Evolutionary conservation across 495 filamentous ascomycete genomes (phyloP), one percentile per base, ranked within the genome.

Genomic region (Cudoniella acicularis): DNA sequence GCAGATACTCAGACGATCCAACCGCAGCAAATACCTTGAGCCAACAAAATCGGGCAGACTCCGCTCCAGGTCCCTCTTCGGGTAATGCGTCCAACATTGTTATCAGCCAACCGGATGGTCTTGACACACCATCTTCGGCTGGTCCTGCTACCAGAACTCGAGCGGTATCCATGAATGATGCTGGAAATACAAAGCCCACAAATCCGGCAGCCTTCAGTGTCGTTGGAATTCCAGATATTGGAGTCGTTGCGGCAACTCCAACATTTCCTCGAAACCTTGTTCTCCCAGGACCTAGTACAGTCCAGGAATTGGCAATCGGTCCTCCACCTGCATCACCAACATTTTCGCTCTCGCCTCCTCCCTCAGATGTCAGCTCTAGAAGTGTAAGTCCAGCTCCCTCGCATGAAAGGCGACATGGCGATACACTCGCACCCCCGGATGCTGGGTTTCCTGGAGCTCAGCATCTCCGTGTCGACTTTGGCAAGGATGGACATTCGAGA

Each of bases 1-100:
- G 88, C 50, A 80, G 87, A 54, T 89, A 89, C 69, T 91, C 89
- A 1, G 86, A 91, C 52, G 83, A 88, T 42, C 79, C 72, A 26
- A 64, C 64, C 17, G 51, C 61, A 16, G 11, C 62, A 16, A 63
- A 64, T 2, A 56, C 25, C 10, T 10, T 23, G 20, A 9, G 21
- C 49, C 25, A 61, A 22, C 13, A 71, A 25, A 68, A 64, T 57
- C 63, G 45, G 9, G 55, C 63, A 49, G 57, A 61, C 30, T 26
- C 54, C 51, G 55, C 52, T 6, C 57, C 40, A 49, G 59, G 58
- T 20, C 57, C 49, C 3, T 60, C 59, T 63, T 62, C 59, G 20
- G 61, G 66, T 23, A 56, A 52, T 42, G 24, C 47, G 16, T 57
- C 63, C 9, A 53, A 52, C 27, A 22, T 64, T 42, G 21, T 64